Evolutionary conservation across 1,139 yeast genomes (phyloP).

Genomic region (Geotrichum australiense): DNA sequence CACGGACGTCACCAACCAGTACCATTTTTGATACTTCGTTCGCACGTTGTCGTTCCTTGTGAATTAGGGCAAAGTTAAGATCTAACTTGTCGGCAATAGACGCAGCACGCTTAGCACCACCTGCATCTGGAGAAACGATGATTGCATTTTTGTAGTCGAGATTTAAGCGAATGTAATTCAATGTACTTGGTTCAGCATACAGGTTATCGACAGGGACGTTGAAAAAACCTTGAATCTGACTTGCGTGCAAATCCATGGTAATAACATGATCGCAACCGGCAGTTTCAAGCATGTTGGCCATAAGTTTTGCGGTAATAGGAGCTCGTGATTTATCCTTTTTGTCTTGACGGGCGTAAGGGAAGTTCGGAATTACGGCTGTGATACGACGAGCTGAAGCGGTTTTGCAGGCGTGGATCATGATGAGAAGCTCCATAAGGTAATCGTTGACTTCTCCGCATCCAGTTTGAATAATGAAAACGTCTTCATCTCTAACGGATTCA

Average conservation of each 20-base stretch:
- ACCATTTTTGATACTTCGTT: slow-evolving; percentile 94
- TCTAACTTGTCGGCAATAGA: slow-evolving; percentile 88
- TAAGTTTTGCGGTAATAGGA: slow-evolving; percentile 90
- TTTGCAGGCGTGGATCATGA: slow-evolving; percentile 90
- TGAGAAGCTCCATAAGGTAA: slow-evolving; percentile 74
- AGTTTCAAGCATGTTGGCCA: slow-evolving; percentile 90
- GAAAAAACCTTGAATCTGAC: slow-evolving; percentile 99
- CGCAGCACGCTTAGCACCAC: slow-evolving; percentile 98
- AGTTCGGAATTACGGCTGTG: slow-evolving; percentile 91
- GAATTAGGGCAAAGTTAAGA: slow-evolving; percentile 88
- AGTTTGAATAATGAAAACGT: slow-evolving; percentile 77
- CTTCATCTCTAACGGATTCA: slow-evolving; percentile 95
- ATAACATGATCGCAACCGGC: slow-evolving; percentile 97
- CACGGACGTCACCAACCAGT: slow-evolving; percentile 86
- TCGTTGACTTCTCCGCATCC: slow-evolving; percentile 89
- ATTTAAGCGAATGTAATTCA: slow-evolving; percentile 72
- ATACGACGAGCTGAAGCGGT: slow-evolving; percentile 92
- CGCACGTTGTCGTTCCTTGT: slow-evolving; percentile 91
- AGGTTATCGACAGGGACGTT: slow-evolving; percentile 93
- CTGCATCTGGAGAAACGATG: slow-evolving; percentile 95
- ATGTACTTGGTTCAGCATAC: slow-evolving; percentile 91
- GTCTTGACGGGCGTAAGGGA: slow-evolving; percentile 98
- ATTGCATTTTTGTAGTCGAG: slow-evolving; percentile 57
- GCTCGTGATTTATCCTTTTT: slow-evolving; percentile 94
- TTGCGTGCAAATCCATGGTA: slow-evolving; percentile 97